phyloP scores from a whole-genome alignment of 306 rosid genomes.

The Phaseolus lunatus region DNA sequence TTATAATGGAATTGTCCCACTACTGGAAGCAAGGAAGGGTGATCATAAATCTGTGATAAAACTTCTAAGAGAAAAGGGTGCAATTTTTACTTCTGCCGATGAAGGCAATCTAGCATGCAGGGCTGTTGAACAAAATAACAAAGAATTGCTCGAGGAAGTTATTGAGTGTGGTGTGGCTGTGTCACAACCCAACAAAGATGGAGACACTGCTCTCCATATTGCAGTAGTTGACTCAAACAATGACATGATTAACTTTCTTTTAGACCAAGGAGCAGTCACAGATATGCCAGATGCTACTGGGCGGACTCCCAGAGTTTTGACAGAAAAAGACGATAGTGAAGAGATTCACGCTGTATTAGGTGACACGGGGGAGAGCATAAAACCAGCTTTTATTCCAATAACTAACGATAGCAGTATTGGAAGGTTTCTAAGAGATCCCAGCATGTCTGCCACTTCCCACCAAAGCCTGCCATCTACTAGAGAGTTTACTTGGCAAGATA shows the following conservation, averaged over 20 bases:
- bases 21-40: conserved; percentile 65
- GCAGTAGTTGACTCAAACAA: conserved; percentile 65
- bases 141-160: conserved; percentile 60
- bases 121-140: conserved; percentile 59
- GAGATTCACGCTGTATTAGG: conserved; percentile 56
- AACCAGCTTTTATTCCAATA: conserved; percentile 3
- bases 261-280: conserved; percentile 62
- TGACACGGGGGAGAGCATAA: conserved; percentile 11
- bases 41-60: conserved; percentile 52
- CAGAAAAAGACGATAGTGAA: conserved; percentile 66
- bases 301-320: conserved; percentile 66
- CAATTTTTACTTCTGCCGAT: conserved; percentile 44
- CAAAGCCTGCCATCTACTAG: conserved; percentile 34
- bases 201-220: conserved; percentile 62
- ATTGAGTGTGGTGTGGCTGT: conserved; percentile 51
- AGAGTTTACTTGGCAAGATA: conserved; percentile 39
- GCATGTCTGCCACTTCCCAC: conserved; percentile 28
- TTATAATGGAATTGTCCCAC: conserved; percentile 61
- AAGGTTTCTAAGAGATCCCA: conserved; percentile 57
- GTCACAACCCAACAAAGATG: conserved; percentile 49
- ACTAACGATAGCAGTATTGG: not conserved
- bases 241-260: conserved; percentile 59
- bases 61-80: conserved; percentile 63
- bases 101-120: conserved; percentile 55
- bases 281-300: conserved; percentile 57